Conservation (phyloP, 768 basidiomycete genomes). For the Cantharellus cinnabarinus region DNA sequence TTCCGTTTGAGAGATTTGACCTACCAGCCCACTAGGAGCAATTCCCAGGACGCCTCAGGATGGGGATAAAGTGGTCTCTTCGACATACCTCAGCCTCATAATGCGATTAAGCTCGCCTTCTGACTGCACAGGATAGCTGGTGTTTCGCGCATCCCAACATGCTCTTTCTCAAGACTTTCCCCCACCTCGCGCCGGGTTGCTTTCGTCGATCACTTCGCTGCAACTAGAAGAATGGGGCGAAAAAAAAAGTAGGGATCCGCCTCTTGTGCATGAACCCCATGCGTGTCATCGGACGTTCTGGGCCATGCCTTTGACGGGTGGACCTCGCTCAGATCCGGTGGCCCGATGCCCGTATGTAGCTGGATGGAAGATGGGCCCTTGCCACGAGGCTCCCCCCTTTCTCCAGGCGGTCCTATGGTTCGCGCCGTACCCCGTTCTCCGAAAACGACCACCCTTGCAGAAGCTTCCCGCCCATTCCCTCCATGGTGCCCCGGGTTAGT, state of each 20-base stretch:
- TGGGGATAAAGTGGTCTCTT: slow-evolving; percentile 3
- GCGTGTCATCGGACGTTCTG: slow-evolving; percentile 8
- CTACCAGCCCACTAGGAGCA: slow-evolving; percentile 17
- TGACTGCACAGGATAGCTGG: background rate
- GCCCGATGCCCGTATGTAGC: slow-evolving; percentile 6
- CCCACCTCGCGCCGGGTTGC: slow-evolving; percentile 4
- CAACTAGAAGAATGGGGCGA: slow-evolving; percentile 10
- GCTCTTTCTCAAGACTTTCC: background rate
- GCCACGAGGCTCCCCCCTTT: background rate
- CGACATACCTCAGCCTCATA: slow-evolving; percentile 10
- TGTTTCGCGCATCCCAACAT: background rate
- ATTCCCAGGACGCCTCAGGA: slow-evolving; percentile 10
- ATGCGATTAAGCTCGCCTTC: slow-evolving; percentile 14
- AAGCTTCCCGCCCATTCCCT: too few species aligned
- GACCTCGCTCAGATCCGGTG: background rate
- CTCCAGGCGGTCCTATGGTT: background rate
- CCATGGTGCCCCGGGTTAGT: too few species aligned
- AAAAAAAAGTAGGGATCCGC: slow-evolving; percentile 7
- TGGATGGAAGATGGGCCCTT: slow-evolving; percentile 9
- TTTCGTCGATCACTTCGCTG: slow-evolving; percentile 9
- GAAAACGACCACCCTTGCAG: too few species aligned
- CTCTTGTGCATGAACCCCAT: slow-evolving; percentile 1
- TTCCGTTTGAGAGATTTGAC: slow-evolving; percentile 15
- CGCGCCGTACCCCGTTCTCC: too few species aligned
- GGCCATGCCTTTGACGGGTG: slow-evolving; percentile 6